Evolutionary conservation across 2,329 filamentous ascomycete species (phyloP), one percentile per base, ranked within the genome.

Genomic region (Colletotrichum liaoningense): DNA sequence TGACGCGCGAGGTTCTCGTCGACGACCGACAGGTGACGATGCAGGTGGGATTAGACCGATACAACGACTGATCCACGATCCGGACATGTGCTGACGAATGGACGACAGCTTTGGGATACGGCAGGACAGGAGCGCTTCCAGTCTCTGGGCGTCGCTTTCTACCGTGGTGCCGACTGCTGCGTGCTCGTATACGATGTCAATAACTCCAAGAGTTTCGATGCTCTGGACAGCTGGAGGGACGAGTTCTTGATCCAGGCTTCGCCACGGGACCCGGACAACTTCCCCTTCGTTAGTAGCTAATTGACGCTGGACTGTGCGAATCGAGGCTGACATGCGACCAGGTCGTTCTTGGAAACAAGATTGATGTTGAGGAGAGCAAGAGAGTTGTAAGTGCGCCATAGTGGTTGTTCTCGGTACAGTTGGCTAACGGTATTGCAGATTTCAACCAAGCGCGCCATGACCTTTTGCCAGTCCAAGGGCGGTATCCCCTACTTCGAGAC

Each of bases 401-500:
- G 6, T 26, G 8, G 12, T 26, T 24, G 2, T 28, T 42, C 4
- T 22, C 11, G 42, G 35, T n/a, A 33, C 33, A 30, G 42, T 35
- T 30, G 54, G 59, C 62, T 64, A 24, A 76, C 28, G 11, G 12
- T 46, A 22, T 22, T 24, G 57, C 24, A 94, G 93, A 97, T 99
- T 79, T 97, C 95, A 35, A 95, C 93, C 80, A 98, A 98, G 90
- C 91, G 97, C 76, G 97, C 97, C 73, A 95, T 96, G 91, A 95
- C 96, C 16, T 99, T 98, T 83, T 99, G 97, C 84, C 95, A 98
- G 84, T 97, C 95, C 70, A 98, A 98, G 86, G 96, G 96, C 60
- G 95, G 95, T 73, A 98, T 99, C 77, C 97, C 97, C 22, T 99
- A 99, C 85, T 99, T 99, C 80, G 97, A 99, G 90, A 99, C 97